Conservation (phyloP, 1,284 basidiomycete genomes). For the Malassezia psittaci region DNA sequence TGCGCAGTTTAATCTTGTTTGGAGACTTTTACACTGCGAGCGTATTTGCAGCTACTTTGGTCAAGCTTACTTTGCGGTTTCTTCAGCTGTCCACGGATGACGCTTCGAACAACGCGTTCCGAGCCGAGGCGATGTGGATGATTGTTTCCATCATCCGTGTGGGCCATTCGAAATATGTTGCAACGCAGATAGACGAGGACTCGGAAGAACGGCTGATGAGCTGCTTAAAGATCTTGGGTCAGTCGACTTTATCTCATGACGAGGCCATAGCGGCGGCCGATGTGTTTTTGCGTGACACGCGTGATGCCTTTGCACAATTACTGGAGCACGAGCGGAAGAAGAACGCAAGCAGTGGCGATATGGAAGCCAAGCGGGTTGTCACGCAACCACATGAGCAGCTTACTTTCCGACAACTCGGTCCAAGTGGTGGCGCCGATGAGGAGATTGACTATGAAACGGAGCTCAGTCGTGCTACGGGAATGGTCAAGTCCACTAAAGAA, state of each 20-base stretch:
- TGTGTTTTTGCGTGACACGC: constrained; percentile 86
- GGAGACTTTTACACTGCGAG: constrained; percentile 96
- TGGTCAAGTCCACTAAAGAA: constrained; percentile 65
- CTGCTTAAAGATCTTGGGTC: constrained; percentile 81
- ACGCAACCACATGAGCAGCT: constrained; percentile 90
- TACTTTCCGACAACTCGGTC: constrained; percentile 84
- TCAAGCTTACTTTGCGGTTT: constrained; percentile 82
- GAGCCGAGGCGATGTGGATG: constrained; percentile 93
- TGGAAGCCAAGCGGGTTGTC: constrained; percentile 62
- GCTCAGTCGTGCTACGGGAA: constrained; percentile 77
- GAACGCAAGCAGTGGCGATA: constrained; percentile 71
- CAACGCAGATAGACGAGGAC: constrained; percentile 92
- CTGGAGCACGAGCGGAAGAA: constrained; percentile 60
- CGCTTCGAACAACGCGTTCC: constrained; percentile 56
- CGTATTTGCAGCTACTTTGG: constrained; percentile 75
- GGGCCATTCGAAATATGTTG: constrained; percentile 88
- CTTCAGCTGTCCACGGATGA: constrained; percentile 56
- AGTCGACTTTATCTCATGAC: constrained; percentile 15
- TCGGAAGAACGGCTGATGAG: constrained; percentile 92
- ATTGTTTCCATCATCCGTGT: constrained; percentile 95
- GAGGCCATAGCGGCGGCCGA: constrained; percentile 60
- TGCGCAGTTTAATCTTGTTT: constrained; percentile 80
- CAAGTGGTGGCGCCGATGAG: constrained; percentile 60
- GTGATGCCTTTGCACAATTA: constrained; percentile 88
- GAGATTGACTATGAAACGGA: constrained; percentile 69